phyloP scores from a whole-genome alignment of 805 yeast genomes.

The Candida ficus region DNA sequence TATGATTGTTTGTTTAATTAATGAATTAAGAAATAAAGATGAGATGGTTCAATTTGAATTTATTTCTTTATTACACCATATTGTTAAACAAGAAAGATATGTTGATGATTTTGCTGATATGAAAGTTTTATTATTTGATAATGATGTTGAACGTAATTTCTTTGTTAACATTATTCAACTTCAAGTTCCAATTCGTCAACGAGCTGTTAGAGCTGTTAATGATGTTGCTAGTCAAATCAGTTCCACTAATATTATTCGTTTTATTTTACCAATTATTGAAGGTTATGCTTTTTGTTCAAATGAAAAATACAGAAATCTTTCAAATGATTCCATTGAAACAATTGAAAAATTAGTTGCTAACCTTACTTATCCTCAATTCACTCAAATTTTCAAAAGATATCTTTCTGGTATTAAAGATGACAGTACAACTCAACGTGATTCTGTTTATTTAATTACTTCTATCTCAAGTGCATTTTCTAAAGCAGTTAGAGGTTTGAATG shows the following conservation, averaged over 20 bases:
- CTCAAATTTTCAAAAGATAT: slow-evolving; percentile 69
- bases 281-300: slow-evolving; percentile 59
- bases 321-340: slow-evolving; percentile 60
- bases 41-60: slow-evolving; percentile 72
- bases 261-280: slow-evolving; percentile 80
- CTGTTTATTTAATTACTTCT: slow-evolving; percentile 53
- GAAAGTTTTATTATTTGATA: slow-evolving; percentile 54
- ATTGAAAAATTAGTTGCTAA: slow-evolving; percentile 53
- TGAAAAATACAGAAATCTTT: slow-evolving; percentile 55
- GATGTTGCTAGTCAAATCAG: slow-evolving; percentile 42
- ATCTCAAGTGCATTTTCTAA: slow-evolving; percentile 45
- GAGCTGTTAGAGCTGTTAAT: slow-evolving; percentile 67
- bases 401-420: slow-evolving; percentile 43
- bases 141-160: slow-evolving; percentile 52
- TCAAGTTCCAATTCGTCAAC: slow-evolving; percentile 79
- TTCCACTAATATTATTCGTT: slow-evolving; percentile 65
- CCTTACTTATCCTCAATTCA: slow-evolving; percentile 75
- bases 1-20: slow-evolving; percentile 59
- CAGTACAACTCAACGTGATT: slow-evolving; percentile 47
- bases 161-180: slow-evolving; percentile 75
- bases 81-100: slow-evolving; percentile 43
- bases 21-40: slow-evolving; percentile 56
- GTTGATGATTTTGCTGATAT: slow-evolving; percentile 56
- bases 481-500: too few species aligned
- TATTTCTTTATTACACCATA: slow-evolving; percentile 57